Evolutionary conservation across 768 basidiomycete species (phyloP).

Genomic region (Lyophyllum decastes): DNA sequence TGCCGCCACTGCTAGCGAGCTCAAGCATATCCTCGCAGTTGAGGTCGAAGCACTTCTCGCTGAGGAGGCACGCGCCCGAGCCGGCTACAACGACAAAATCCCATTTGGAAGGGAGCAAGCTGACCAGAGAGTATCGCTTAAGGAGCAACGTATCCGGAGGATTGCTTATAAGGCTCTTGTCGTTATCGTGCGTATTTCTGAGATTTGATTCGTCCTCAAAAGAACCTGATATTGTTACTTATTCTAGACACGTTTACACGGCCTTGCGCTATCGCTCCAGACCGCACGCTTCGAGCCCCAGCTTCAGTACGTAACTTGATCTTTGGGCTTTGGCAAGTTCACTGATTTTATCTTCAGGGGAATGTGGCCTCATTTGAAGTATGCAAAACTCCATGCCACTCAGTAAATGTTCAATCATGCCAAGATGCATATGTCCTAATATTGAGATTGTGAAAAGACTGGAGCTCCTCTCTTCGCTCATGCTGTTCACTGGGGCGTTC

Average conservation of each 20-base stretch:
- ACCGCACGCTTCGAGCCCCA: conserved; percentile 45
- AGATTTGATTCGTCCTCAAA: background rate
- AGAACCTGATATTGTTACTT: background rate
- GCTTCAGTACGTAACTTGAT: conserved; percentile 31
- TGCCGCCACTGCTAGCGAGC: conserved; percentile 34
- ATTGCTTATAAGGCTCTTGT: conserved; percentile 34
- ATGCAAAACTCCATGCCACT: conserved; percentile 30
- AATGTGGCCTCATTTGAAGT: conserved; percentile 41
- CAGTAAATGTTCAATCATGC: conserved; percentile 26
- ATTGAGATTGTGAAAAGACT: conserved; percentile 15
- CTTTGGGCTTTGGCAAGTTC: background rate
- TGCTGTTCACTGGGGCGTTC: conserved; percentile 40
- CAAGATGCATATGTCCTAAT: background rate
- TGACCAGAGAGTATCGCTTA: conserved; percentile 28
- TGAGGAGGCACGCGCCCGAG: conserved; percentile 37
- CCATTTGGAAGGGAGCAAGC: conserved; percentile 22
- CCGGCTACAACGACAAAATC: conserved; percentile 30
- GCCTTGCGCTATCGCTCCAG: conserved; percentile 34
- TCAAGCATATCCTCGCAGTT: conserved; percentile 37
- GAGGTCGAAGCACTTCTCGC: conserved; percentile 47
- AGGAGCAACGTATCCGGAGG: conserved; percentile 38
- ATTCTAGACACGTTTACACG: conserved; percentile 37
- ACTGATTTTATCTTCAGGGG: conserved; percentile 28
- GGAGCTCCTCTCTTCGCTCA: conserved; percentile 32
- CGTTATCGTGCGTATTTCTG: conserved; percentile 32